Evolutionary conservation across 345 rosid genomes (phyloP).

Genomic region (Eucalyptus lansdowneana): DNA sequence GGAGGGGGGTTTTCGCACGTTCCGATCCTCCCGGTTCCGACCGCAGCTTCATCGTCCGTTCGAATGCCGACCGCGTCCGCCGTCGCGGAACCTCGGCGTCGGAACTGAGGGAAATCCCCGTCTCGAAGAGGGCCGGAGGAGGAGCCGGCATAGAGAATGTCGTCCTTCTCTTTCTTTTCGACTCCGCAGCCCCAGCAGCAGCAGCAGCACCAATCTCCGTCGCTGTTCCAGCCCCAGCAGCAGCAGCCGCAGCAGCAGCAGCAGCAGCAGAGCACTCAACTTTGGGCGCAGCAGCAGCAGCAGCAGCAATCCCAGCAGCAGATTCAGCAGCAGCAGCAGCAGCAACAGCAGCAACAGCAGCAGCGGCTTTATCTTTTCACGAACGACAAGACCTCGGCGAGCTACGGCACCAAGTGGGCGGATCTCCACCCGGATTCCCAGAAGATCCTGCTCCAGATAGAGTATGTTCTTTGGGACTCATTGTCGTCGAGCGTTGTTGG

Average conservation of each 20-base stretch:
- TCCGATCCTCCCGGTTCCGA: background rate
- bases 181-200: constrained; percentile 60
- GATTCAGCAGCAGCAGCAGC: constrained; percentile 27
- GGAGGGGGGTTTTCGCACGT: background rate
- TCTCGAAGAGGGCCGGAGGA: background rate
- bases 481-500: background rate
- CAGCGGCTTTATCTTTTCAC: constrained; percentile 71
- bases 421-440: constrained; percentile 97
- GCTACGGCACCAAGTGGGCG: constrained; percentile 83
- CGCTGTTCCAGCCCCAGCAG: constrained; percentile 24
- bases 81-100: background rate
- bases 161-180: constrained; percentile 50
- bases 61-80: background rate
- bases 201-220: constrained; percentile 25
- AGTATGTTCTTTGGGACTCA: constrained; percentile 15
- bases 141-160: constrained; percentile 16
- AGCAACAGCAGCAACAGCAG: constrained; percentile 30
- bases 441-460: constrained; percentile 70
- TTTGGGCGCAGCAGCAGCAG: constrained; percentile 4
- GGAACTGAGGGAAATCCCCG: background rate
- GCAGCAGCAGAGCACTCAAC: constrained; percentile 6
- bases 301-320: constrained; percentile 21
- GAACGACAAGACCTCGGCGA: constrained; percentile 82
- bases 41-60: background rate
- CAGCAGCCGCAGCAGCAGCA: constrained; percentile 8